Base-by-base conservation (phyloP, 129 eudicot species). In the Scalesia atractyloides region DNA sequence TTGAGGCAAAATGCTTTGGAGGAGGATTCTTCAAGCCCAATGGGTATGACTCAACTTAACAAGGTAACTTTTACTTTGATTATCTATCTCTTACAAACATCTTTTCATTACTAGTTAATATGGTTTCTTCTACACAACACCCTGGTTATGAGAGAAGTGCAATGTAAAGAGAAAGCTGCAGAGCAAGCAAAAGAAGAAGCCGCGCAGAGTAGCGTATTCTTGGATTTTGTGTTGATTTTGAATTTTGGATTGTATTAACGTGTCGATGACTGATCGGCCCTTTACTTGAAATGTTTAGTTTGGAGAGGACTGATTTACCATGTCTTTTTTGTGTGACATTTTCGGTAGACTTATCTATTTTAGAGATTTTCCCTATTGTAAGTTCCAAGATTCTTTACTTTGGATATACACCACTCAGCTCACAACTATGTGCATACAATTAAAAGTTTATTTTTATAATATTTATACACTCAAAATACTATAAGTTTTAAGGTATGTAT, bases 81-180 rank as follows among this genome's bases (percentile, higher is more conserved):
- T 13, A 2, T 48, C 53, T 3, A 11, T 14, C 13, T 1, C 13
- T 47, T 9, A 47, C 51, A 9, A 47, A 47, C 15, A 14, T 13
- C n/a, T 19, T 11, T 13, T 36, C 22, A 14, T 62, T 30, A 26
- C 33, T 26, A 1, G 33, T 26, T 26, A 2, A 24, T 24, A 24
- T 0, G 30, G 30, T 1, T 24, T 18, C 2, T 13, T 43, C 3
- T 66, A 78, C 86, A 92, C 89, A 76, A 83, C 68, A 84, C 70
- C 9, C 20, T 92, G 87, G 73, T 64, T 5, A 79, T 84, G 83
- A 76, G 56, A 66, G 84, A 92, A 79, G 91, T 89, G 36, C 91
- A 92, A 74, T 43, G 59, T 24, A 52, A 80, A 59, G 96, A 89
- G 84, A 68, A 77, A 75, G 87, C 83, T 19, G 89, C 87, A 17